Evolutionary conservation across 2,329 filamentous ascomycete genomes (phyloP).

Genomic region (Blumeria graminis): DNA sequence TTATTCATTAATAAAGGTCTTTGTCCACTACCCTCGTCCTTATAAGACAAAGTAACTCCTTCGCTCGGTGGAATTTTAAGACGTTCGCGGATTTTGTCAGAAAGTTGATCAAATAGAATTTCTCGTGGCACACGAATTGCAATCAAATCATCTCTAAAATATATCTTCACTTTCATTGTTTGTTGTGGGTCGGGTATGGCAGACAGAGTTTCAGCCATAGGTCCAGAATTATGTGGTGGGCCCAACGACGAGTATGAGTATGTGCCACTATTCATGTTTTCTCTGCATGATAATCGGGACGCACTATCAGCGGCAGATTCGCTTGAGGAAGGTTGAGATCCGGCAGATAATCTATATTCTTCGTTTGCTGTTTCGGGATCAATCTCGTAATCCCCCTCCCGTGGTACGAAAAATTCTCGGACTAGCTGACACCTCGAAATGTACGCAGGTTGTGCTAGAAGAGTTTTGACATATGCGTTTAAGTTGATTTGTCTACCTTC

Average conservation of each 20-base stretch:
- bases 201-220: constrained; percentile 4
- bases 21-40: constrained; percentile 47
- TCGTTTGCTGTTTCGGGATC: constrained; percentile 41
- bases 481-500: constrained; percentile 80
- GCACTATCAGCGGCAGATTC: constrained; percentile 34
- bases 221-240: constrained; percentile 21
- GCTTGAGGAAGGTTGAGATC: constrained; percentile 40
- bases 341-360: constrained; percentile 51
- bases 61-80: constrained; percentile 47
- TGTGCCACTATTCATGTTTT: constrained; percentile 29
- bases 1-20: constrained; percentile 56
- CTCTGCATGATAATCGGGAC: constrained; percentile 40
- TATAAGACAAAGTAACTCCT: constrained; percentile 61
- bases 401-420: constrained; percentile 71
- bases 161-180: constrained; percentile 82
- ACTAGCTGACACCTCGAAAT: constrained; percentile 70
- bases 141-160: constrained; percentile 77
- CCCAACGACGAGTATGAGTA: constrained; percentile 30
- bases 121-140: constrained; percentile 71
- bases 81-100: constrained; percentile 64
- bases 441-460: constrained; percentile 59
- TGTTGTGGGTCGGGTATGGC: constrained; percentile 8
- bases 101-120: constrained; percentile 53
- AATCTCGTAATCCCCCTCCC: constrained; percentile 82
- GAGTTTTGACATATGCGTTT: constrained; percentile 84